Conservation (phyloP, 2,329 filamentous ascomycete species). For the Xylariaceae sp. region DNA sequence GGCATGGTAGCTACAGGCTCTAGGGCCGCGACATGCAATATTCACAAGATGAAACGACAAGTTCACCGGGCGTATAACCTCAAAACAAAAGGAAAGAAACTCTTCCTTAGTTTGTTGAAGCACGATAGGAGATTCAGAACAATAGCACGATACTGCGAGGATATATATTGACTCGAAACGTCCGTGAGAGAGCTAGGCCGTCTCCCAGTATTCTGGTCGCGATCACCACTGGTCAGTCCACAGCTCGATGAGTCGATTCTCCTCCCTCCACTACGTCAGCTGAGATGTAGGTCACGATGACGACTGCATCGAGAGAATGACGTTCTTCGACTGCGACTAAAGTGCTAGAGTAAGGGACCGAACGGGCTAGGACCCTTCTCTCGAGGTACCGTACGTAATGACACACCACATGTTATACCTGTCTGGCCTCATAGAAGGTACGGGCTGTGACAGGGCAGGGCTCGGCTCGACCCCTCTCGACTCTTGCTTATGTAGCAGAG, state of each 20-base stretch:
- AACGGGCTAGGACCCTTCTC: background rate
- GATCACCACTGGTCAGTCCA: too few species aligned
- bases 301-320: background rate
- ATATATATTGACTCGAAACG: background rate
- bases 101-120: background rate
- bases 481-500: background rate
- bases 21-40: too few species aligned
- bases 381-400: background rate
- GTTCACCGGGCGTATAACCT: background rate
- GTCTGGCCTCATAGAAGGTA: background rate
- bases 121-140: background rate
- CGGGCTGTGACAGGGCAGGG: too few species aligned
- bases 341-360: background rate
- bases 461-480: background rate
- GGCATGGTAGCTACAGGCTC: constrained; percentile 10
- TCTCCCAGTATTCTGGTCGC: too few species aligned
- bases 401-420: background rate
- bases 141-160: background rate
- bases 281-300: background rate
- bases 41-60: background rate
- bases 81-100: background rate
- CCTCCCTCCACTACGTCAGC: background rate
- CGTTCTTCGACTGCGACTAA: background rate
- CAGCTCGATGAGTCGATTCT: background rate
- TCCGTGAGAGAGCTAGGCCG: too few species aligned